These are phyloP conservation scores for Zoysia matrella DNA, from an alignment of 202 grass and related monocot genomes.

Conservation along the genomic window DNA sequence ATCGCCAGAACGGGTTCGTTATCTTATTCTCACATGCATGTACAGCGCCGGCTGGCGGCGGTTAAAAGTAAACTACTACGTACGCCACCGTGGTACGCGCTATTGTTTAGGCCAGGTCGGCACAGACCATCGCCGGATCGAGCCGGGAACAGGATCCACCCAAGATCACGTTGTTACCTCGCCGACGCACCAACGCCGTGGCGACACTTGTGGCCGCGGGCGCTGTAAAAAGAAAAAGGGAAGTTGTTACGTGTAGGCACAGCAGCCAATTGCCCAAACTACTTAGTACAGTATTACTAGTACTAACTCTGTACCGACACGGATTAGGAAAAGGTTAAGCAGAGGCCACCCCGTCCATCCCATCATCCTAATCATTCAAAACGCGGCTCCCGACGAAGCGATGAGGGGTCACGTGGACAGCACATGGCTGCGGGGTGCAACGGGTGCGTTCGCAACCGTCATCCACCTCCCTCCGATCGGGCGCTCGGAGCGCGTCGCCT, in stretches of 20 bases:
- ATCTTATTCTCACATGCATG: too few relatives aligned
- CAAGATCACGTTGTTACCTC: background rate
- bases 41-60: too few relatives aligned
- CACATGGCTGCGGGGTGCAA: too few relatives aligned
- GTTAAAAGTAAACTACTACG: background rate
- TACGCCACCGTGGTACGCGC: constrained; percentile 3
- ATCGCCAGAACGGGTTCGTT: too few relatives aligned
- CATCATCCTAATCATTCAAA: constrained; percentile 35
- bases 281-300: too few relatives aligned
- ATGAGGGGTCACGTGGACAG: too few relatives aligned
- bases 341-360: too few relatives aligned
- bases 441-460: too few relatives aligned
- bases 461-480: background rate
- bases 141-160: background rate
- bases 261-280: background rate
- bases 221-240: background rate
- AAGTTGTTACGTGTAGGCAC: background rate
- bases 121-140: constrained; percentile 6
- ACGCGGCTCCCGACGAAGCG: background rate
- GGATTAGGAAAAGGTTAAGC: background rate
- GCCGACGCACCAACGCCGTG: too few relatives aligned
- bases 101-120: background rate
- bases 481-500: background rate
- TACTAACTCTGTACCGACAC: background rate
- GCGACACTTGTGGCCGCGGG: background rate